A percentile compares a stretch with the other conserved stretches of the same genome.
Conservation (phyloP, 2,329 filamentous ascomycete species). For the Arthrobotrys iridis region DNA sequence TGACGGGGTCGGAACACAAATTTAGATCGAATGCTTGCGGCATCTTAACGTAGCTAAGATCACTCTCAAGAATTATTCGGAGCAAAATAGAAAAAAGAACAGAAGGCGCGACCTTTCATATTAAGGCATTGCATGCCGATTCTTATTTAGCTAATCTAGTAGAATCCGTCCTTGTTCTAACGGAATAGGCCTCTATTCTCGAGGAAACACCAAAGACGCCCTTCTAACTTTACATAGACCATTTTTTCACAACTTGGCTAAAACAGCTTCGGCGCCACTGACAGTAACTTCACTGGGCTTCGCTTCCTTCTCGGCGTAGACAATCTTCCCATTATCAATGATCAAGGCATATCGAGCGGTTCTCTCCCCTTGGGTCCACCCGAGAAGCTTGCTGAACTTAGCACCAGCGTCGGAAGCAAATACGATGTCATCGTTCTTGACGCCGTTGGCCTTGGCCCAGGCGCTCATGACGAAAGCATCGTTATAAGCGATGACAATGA, state of each 20-base stretch:
- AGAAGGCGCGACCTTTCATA: too few species aligned
- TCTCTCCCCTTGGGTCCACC: slow-evolving; percentile 78
- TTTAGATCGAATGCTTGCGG: too few species aligned
- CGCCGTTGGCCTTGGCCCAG: slow-evolving; percentile 86
- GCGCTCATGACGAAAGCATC: slow-evolving; percentile 88
- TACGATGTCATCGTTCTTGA: slow-evolving; percentile 77
- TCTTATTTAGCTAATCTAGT: too few species aligned
- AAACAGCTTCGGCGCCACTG: slow-evolving; percentile 43
- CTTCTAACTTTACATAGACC: too few species aligned
- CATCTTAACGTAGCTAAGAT: too few species aligned
- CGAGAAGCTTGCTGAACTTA: slow-evolving; percentile 79
- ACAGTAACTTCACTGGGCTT: slow-evolving; percentile 57
- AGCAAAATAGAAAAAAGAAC: too few species aligned
- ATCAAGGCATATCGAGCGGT: slow-evolving; percentile 82
- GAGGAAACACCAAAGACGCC: too few species aligned
- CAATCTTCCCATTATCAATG: slow-evolving; percentile 83
- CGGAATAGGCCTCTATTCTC: too few species aligned
- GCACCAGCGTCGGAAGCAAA: slow-evolving; percentile 76
- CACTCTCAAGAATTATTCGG: too few species aligned
- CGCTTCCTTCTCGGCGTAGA: slow-evolving; percentile 80
- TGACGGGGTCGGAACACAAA: too few species aligned
- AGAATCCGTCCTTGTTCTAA: too few species aligned
- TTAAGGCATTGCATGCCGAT: too few species aligned
- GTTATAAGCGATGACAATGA: slow-evolving; percentile 84
- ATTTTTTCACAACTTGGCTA: slow-evolving; percentile 47